Percentiles rank a stretch among this genome's conserved stretches.
Evolutionary conservation across 169 alveolate genomes (phyloP).

Genomic region (Babesia gibsoni): DNA sequence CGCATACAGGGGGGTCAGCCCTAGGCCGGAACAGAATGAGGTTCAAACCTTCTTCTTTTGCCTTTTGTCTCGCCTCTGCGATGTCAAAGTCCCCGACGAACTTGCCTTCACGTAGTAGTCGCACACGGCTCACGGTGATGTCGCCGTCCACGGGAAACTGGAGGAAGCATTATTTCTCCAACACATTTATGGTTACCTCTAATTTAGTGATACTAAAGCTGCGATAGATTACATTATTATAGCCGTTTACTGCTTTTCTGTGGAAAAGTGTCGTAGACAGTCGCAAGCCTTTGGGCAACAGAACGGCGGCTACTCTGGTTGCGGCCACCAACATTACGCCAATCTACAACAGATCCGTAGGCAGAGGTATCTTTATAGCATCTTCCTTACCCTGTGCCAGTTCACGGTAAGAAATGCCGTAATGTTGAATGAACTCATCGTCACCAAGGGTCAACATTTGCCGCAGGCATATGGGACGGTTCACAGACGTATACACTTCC

Average conservation of each 20-base stretch:
- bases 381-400: slow-evolving; percentile 49
- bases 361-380: slow-evolving; percentile 51
- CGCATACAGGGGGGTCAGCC: slow-evolving; percentile 56
- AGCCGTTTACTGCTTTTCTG: background rate
- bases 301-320: background rate
- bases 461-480: background rate
- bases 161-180: background rate
- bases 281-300: background rate
- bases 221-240: background rate
- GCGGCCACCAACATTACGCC: background rate
- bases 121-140: slow-evolving; percentile 27
- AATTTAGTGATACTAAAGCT: background rate
- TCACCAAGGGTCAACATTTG: slow-evolving; percentile 12
- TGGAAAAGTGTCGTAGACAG: background rate
- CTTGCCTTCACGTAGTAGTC: slow-evolving; percentile 47
- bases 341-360: slow-evolving; percentile 39
- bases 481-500: slow-evolving; percentile 25
- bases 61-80: slow-evolving; percentile 34
- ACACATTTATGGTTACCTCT: slow-evolving; percentile 5
- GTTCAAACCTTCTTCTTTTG: slow-evolving; percentile 13
- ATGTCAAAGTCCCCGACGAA: slow-evolving; percentile 49
- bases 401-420: slow-evolving; percentile 42
- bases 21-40: slow-evolving; percentile 48
- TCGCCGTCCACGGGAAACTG: slow-evolving; percentile 49
- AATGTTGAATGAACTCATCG: slow-evolving; percentile 17